Evolutionary conservation across 768 basidiomycete genomes (phyloP).

Genomic region (Glaciozyma martinii): DNA sequence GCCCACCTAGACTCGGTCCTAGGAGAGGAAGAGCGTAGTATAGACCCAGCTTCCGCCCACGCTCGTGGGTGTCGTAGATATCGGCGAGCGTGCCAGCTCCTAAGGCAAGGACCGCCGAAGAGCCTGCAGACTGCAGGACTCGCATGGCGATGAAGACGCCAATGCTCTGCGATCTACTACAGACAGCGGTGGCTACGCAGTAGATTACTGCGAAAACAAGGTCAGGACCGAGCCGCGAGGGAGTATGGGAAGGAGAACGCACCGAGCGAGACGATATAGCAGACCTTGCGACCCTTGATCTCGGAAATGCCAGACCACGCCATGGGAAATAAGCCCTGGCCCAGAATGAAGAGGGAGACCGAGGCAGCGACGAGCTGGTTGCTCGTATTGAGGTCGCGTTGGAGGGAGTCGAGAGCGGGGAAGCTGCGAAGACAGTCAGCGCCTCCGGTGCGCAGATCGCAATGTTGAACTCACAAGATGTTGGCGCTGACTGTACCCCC

Average conservation of each 20-base stretch:
- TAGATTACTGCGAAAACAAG: conserved; percentile 47
- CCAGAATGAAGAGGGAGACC: conserved; percentile 60
- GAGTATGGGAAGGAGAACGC: too few relatives aligned
- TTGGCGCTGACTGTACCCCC: conserved; percentile 19
- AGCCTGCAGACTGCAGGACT: conserved; percentile 60
- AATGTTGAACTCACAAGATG: conserved; percentile 1
- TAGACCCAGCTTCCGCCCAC: conserved; percentile 69
- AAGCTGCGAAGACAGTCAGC: background rate
- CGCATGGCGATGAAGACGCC: conserved; percentile 59
- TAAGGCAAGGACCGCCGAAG: conserved; percentile 57
- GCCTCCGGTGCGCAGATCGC: background rate
- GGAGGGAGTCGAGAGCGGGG: conserved; percentile 26
- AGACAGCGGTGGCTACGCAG: conserved; percentile 50
- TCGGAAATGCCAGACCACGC: conserved; percentile 64
- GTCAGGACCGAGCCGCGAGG: conserved; percentile 42
- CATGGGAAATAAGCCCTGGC: conserved; percentile 57
- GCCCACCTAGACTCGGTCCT: conserved; percentile 43
- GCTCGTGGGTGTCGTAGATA: conserved; percentile 48
- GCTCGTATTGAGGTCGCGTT: conserved; percentile 50
- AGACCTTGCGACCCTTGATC: conserved; percentile 63
- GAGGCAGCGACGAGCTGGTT: conserved; percentile 56
- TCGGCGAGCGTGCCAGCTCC: conserved; percentile 65
- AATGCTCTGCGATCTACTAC: conserved; percentile 52
- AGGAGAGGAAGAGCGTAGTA: conserved; percentile 72
- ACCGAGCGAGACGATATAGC: conserved; percentile 34